These are phyloP conservation scores for Podila horticola DNA, from an alignment of 192 early-diverging fungal species.

Conservation along the genomic window DNA sequence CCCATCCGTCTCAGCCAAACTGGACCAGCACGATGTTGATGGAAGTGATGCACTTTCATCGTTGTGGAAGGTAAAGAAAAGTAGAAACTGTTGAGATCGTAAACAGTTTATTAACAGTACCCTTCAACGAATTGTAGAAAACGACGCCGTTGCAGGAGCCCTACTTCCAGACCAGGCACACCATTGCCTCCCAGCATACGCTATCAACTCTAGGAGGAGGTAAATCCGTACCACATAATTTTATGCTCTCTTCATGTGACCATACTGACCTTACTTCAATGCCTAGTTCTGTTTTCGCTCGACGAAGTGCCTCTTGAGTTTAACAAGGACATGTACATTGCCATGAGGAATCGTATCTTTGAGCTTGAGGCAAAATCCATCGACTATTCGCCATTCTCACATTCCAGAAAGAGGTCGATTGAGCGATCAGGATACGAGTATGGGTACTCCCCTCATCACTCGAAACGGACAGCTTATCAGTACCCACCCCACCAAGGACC, in stretches of 20 bases:
- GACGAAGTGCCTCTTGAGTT: conserved; percentile 43
- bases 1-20: conserved; percentile 35
- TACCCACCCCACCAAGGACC: background rate
- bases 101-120: too few relatives aligned
- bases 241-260: background rate
- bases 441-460: background rate
- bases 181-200: conserved; percentile 49
- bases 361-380: conserved; percentile 40
- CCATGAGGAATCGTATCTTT: conserved; percentile 46
- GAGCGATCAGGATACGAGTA: conserved; percentile 14
- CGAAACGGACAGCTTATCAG: conserved; percentile 14
- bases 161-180: conserved; percentile 44
- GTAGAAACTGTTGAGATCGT: too few relatives aligned
- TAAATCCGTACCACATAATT: background rate
- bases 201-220: conserved; percentile 50
- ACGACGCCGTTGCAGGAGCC: conserved; percentile 43
- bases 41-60: conserved; percentile 39
- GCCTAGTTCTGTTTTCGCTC: conserved; percentile 34
- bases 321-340: conserved; percentile 38
- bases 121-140: conserved; percentile 12
- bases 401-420: conserved; percentile 24
- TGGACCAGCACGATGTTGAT: conserved; percentile 31
- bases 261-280: background rate
- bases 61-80: conserved; percentile 43
- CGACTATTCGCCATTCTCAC: conserved; percentile 33